A percentile compares a stretch with the other conserved stretches of the same genome.
Evolutionary conservation across 371 early-diverging fungal genomes (phyloP).

Genomic region (Parasitella parasitica): DNA sequence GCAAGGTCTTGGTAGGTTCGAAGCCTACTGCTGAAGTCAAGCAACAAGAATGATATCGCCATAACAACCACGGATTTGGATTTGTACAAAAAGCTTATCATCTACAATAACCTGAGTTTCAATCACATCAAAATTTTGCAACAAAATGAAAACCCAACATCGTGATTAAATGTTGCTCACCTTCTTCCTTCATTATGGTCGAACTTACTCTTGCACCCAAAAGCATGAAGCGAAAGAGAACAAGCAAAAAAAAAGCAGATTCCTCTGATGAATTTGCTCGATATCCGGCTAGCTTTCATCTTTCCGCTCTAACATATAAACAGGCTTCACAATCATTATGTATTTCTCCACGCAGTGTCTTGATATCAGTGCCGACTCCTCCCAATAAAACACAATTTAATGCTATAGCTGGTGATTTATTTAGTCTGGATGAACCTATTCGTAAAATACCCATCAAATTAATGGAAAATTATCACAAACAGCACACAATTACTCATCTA

Average conservation of each 20-base stretch:
- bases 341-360: constrained; percentile 30
- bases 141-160: too few species aligned
- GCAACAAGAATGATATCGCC: too few species aligned
- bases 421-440: constrained; percentile 15
- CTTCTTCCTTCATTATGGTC: not conserved
- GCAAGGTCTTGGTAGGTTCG: too few species aligned
- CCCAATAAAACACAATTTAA: constrained; percentile 27
- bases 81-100: too few species aligned
- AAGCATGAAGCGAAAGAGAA: constrained; percentile 3
- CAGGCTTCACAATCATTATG: constrained; percentile 34
- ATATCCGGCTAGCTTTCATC: constrained; percentile 7
- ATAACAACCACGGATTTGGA: too few species aligned
- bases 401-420: constrained; percentile 37
- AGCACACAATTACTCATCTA: constrained; percentile 41
- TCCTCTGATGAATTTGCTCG: not conserved
- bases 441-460: constrained; percentile 28
- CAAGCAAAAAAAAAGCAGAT: not conserved
- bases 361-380: constrained; percentile 28
- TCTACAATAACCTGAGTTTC: too few species aligned
- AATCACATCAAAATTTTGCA: too few species aligned
- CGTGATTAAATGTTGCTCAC: too few species aligned
- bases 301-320: constrained; percentile 30
- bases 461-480: constrained; percentile 38
- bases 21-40: too few species aligned
- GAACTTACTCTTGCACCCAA: not conserved